Percentiles rank a stretch among this genome's conserved stretches.
phyloP scores from a whole-genome alignment of 2,329 filamentous ascomycete genomes.

The Penicillium sp. region DNA sequence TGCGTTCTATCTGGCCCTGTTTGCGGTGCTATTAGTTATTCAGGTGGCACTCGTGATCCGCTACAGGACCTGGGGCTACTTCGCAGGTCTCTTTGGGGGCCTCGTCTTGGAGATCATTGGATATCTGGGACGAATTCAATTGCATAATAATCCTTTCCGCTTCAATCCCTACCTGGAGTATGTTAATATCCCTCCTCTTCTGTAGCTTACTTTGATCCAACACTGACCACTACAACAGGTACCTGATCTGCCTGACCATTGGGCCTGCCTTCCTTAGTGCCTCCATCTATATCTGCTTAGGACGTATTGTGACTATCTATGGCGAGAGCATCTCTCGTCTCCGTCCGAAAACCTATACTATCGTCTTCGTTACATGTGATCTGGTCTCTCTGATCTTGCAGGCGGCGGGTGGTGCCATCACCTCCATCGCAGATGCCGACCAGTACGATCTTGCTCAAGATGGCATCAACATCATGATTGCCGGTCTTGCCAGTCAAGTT shows the following conservation, averaged over 20 bases:
- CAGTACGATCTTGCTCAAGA: conserved; percentile 24
- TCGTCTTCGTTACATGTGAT: conserved; percentile 64
- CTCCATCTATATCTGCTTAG: conserved; percentile 61
- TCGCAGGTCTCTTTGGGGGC: conserved; percentile 55
- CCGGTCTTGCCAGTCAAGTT: conserved; percentile 64
- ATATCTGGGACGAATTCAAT: conserved; percentile 60
- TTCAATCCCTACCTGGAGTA: conserved; percentile 47
- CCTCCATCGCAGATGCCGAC: conserved; percentile 41
- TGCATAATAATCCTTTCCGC: conserved; percentile 53
- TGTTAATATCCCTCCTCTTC: conserved; percentile 11
- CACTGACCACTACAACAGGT: conserved; percentile 45
- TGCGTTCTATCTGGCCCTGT: conserved; percentile 54
- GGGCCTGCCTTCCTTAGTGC: conserved; percentile 66
- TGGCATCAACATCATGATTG: conserved; percentile 67
- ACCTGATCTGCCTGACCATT: conserved; percentile 64
- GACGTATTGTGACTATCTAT: conserved; percentile 41
- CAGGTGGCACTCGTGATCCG: conserved; percentile 46
- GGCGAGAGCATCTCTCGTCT: conserved; percentile 37
- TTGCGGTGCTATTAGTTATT: conserved; percentile 47
- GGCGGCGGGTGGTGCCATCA: conserved; percentile 60
- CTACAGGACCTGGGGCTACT: conserved; percentile 54
- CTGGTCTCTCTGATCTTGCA: conserved; percentile 63
- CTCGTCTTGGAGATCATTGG: conserved; percentile 59
- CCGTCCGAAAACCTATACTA: conserved; percentile 34
- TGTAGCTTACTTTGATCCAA: conserved; percentile 32